A percentile compares a stretch with the other conserved stretches of the same genome.
Conservation (phyloP, 2,329 filamentous ascomycete species). For the Epichloe sibirici region DNA sequence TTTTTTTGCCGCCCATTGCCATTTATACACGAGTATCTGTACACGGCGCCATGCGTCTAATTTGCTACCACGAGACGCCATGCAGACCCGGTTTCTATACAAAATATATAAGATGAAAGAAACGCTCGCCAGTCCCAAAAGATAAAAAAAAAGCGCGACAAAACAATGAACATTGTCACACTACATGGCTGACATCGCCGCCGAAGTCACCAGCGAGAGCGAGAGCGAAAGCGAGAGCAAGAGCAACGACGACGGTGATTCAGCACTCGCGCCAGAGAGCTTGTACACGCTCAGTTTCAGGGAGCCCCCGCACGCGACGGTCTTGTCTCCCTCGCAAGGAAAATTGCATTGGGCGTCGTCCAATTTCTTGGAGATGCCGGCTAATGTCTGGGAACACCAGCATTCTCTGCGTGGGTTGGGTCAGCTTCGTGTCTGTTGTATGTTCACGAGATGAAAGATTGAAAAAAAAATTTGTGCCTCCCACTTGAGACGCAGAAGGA, state of each 20-base stretch:
- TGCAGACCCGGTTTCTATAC: neutral
- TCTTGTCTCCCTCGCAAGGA: constrained; percentile 40
- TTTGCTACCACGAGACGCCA: too few species aligned
- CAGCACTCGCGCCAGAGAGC: constrained; percentile 9
- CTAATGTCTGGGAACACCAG: constrained; percentile 44
- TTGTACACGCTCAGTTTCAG: constrained; percentile 36
- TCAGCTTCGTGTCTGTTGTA: too few species aligned
- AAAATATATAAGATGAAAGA: neutral
- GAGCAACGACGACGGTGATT: neutral
- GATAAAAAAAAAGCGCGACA: neutral
- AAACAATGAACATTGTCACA: neutral
- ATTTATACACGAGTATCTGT: too few species aligned
- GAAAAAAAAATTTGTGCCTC: too few species aligned
- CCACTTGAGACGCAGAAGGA: too few species aligned
- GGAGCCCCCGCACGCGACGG: constrained; percentile 40
- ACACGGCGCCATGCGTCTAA: too few species aligned
- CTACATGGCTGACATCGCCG: neutral
- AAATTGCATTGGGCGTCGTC: constrained; percentile 36
- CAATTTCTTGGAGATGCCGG: constrained; percentile 31
- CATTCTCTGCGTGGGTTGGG: constrained; percentile 33
- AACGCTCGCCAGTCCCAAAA: neutral
- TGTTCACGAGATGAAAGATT: too few species aligned
- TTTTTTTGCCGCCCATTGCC: neutral
- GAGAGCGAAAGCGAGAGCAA: neutral
- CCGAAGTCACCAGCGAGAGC: neutral